phyloP scores from a whole-genome alignment of 2,329 filamentous ascomycete genomes.

The Nemania sp. region DNA sequence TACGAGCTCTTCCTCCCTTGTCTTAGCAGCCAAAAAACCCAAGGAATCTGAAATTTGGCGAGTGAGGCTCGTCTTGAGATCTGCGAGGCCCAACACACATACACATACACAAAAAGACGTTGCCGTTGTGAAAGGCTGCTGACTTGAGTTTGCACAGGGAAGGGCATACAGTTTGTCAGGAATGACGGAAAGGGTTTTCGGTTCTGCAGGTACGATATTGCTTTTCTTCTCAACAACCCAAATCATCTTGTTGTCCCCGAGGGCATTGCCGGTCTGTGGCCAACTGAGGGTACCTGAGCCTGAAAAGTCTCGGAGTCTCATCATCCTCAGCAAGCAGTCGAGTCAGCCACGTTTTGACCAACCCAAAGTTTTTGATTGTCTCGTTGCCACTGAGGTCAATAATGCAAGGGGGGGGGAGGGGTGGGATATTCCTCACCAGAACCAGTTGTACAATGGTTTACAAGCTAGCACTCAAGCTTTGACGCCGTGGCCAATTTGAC shows the following conservation, averaged over 20 bases:
- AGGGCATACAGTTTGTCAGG: conserved; percentile 29
- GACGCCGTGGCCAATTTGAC: neutral
- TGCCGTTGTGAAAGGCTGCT: conserved; percentile 2
- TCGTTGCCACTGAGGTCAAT: neutral
- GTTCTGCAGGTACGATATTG: conserved; percentile 27
- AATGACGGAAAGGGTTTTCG: conserved; percentile 30
- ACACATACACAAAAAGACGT: neutral
- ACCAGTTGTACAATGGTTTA: neutral
- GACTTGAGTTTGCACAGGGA: conserved; percentile 15
- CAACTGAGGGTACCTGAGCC: neutral
- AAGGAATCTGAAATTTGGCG: neutral
- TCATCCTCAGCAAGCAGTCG: neutral
- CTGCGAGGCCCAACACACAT: neutral
- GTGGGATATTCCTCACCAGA: neutral
- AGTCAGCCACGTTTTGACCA: too few relatives aligned
- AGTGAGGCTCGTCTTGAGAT: neutral
- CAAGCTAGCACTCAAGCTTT: neutral
- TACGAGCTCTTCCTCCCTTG: conserved; percentile 42
- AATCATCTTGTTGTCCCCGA: neutral
- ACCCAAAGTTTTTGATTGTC: neutral
- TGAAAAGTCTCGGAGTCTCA: neutral
- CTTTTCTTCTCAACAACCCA: neutral
- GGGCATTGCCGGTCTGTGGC: neutral
- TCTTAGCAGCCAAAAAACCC: neutral
- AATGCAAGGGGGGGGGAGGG: neutral